phyloP scores from a whole-genome alignment of 768 basidiomycete species.

The Auriscalpium microsporum region DNA sequence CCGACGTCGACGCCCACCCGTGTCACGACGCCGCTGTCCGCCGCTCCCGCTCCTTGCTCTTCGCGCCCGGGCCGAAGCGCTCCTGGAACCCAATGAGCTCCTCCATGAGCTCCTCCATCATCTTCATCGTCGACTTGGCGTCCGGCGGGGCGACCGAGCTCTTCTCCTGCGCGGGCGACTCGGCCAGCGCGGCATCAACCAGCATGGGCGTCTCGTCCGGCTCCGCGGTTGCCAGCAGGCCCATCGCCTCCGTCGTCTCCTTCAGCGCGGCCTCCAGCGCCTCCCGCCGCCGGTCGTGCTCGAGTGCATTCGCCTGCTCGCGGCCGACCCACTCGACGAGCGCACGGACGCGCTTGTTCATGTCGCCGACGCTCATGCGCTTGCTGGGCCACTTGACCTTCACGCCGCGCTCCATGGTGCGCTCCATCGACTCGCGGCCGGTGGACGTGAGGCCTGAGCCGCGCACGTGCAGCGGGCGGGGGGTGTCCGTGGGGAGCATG shows the following conservation, averaged over 20 bases:
- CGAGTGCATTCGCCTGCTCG: conserved; percentile 70
- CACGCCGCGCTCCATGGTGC: conserved; percentile 65
- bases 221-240: background rate
- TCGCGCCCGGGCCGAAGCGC: conserved; percentile 58
- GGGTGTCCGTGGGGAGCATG: conserved; percentile 70
- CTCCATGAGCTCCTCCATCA: conserved; percentile 89
- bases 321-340: conserved; percentile 92
- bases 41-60: conserved; percentile 30
- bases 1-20: background rate
- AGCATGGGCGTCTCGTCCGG: conserved; percentile 26
- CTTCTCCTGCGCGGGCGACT: conserved; percentile 18
- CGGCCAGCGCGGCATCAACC: conserved; percentile 20
- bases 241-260: conserved; percentile 11
- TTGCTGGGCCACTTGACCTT: conserved; percentile 92
- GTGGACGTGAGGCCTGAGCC: conserved; percentile 34
- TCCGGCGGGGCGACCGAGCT: background rate
- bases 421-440: conserved; percentile 48
- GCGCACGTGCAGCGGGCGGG: conserved; percentile 67
- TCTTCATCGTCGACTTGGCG: conserved; percentile 48
- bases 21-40: conserved; percentile 23
- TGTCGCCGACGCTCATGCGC: conserved; percentile 92
- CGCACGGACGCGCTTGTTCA: conserved; percentile 89
- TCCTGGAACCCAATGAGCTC: conserved; percentile 87
- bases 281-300: conserved; percentile 60
- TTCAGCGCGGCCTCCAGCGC: conserved; percentile 52